phyloP scores from a whole-genome alignment of 306 rosid species.

The Notholithocarpus densiflorus region DNA sequence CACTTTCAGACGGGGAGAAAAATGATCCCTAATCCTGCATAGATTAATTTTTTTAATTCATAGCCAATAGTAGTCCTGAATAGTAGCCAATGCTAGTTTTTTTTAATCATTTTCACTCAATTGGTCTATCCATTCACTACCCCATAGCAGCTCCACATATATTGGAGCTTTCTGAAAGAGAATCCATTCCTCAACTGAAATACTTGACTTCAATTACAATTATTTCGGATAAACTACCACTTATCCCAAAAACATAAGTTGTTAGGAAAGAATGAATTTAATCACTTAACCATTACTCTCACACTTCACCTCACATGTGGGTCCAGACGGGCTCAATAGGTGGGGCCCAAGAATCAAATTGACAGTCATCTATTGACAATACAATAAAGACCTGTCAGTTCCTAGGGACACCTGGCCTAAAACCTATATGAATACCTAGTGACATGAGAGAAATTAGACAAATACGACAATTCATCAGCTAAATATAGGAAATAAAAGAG shows the following conservation, averaged over 20 bases:
- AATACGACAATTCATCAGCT: background rate
- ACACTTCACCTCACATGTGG: too few relatives aligned
- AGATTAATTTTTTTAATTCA: background rate
- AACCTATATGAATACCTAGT: background rate
- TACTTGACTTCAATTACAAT: background rate
- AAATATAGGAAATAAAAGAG: background rate
- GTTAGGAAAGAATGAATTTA: too few relatives aligned
- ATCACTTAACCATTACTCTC: too few relatives aligned
- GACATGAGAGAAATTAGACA: background rate
- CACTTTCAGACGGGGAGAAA: background rate
- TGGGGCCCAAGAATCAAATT: too few relatives aligned
- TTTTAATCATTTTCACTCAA: background rate
- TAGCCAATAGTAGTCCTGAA: background rate
- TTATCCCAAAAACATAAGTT: too few relatives aligned
- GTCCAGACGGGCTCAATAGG: too few relatives aligned
- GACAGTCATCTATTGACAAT: background rate
- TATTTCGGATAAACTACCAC: background rate
- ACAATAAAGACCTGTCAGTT: background rate
- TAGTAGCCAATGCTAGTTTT: background rate
- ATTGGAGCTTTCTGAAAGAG: background rate
- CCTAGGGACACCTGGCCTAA: background rate
- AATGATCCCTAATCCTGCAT: background rate
- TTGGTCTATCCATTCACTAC: background rate
- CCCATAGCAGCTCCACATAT: slow-evolving; percentile 2
- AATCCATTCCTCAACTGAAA: background rate